Conservation (phyloP, 1,284 basidiomycete genomes). For the Bothia castanella region DNA sequence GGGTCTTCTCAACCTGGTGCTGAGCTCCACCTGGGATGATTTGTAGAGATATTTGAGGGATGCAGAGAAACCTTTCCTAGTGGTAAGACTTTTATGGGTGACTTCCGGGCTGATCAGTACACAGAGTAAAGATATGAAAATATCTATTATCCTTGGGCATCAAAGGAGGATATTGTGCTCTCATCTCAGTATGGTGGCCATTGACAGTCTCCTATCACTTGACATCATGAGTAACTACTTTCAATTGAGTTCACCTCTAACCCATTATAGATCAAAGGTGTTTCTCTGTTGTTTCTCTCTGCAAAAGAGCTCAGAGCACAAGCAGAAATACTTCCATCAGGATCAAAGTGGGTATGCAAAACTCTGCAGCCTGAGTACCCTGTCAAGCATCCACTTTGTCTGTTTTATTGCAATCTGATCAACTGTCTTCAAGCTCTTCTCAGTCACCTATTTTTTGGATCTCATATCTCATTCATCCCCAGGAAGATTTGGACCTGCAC, state of each 20-base stretch:
- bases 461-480: constrained; percentile 5
- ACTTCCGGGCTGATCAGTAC: constrained; percentile 1
- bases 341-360: neutral
- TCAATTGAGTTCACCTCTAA: too few species aligned
- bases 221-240: neutral
- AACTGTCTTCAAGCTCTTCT: neutral
- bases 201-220: neutral
- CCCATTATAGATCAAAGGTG: neutral
- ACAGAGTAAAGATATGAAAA: neutral
- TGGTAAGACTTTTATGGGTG: constrained; percentile 1
- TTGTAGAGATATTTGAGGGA: neutral
- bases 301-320: neutral
- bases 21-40: neutral
- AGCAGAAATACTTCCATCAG: neutral
- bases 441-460: neutral
- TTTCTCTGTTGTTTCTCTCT: neutral
- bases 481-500: constrained; percentile 6
- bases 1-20: too few species aligned
- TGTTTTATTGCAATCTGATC: neutral
- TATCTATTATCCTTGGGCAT: neutral
- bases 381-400: neutral
- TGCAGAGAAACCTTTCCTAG: neutral
- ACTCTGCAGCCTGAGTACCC: neutral
- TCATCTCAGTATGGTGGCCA: neutral
- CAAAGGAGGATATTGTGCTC: neutral